These are phyloP conservation scores for Leucosporidium yakuticum DNA, from an alignment of 768 basidiomycete genomes.

Conservation along the genomic window DNA sequence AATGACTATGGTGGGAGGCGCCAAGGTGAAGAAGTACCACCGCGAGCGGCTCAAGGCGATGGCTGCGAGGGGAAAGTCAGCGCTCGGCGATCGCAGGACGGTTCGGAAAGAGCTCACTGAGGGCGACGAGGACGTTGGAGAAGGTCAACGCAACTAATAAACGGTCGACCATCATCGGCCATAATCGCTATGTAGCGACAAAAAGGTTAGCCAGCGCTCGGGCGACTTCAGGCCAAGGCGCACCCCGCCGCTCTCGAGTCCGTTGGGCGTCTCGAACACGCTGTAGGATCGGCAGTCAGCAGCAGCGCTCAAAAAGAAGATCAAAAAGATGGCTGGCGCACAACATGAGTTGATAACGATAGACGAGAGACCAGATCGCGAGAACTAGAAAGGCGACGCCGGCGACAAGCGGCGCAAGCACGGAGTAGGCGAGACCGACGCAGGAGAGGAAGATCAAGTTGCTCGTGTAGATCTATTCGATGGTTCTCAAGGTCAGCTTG, in stretches of 20 bases:
- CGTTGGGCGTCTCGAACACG: background rate
- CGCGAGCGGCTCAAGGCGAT: background rate
- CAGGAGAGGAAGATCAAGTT: conserved; percentile 47
- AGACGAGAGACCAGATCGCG: conserved; percentile 50
- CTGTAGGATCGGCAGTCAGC: background rate
- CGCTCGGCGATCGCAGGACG: background rate
- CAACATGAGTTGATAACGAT: background rate
- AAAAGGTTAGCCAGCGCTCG: no score
- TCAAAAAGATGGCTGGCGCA: no score
- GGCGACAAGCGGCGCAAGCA: conserved; percentile 81
- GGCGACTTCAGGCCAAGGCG: no score
- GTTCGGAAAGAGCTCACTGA: background rate
- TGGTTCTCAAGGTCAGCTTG: no score
- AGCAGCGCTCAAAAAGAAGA: background rate
- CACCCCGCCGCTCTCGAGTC: background rate
- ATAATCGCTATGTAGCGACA: background rate
- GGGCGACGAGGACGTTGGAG: background rate
- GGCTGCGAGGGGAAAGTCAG: background rate
- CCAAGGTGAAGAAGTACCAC: background rate
- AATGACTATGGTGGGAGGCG: background rate
- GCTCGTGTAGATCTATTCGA: conserved; percentile 43
- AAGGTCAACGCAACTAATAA: background rate
- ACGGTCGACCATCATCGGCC: conserved; percentile 1
- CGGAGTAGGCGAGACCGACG: conserved; percentile 83
- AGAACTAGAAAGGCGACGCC: conserved; percentile 55